phyloP scores from a whole-genome alignment of 1,139 yeast genomes.

The Taphrina populina region DNA sequence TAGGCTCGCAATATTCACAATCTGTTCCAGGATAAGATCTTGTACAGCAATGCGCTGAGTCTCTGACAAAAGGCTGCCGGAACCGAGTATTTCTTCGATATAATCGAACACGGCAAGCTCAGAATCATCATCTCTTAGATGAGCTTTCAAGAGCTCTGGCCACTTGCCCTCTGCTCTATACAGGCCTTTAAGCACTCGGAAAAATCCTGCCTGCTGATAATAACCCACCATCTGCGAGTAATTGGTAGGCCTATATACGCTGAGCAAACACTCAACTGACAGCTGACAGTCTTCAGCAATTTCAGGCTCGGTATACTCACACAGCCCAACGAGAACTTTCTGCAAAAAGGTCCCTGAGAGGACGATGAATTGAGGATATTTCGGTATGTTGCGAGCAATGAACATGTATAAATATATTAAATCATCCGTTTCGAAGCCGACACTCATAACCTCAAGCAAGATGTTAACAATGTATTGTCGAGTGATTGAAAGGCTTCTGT shows the following conservation, averaged over 20 bases:
- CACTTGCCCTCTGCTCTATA: constrained; percentile 57
- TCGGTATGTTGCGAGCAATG: constrained; percentile 72
- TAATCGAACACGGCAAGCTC: constrained; percentile 41
- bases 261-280: constrained; percentile 66
- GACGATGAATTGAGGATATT: constrained; percentile 73
- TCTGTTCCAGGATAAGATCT: constrained; percentile 35
- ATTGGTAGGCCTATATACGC: constrained; percentile 60
- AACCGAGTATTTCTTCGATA: constrained; percentile 42
- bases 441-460: constrained; percentile 53
- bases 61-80: constrained; percentile 27
- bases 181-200: constrained; percentile 58
- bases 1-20: constrained; percentile 36
- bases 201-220: constrained; percentile 56
- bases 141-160: constrained; percentile 53
- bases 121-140: constrained; percentile 43
- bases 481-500: constrained; percentile 49
- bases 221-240: constrained; percentile 52
- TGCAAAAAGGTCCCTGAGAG: constrained; percentile 60
- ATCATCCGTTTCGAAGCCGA: constrained; percentile 44
- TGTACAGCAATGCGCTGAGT: constrained; percentile 33
- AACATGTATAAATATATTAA: constrained; percentile 61
- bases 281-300: constrained; percentile 64
- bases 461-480: constrained; percentile 70
- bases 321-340: constrained; percentile 53
- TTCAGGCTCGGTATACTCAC: constrained; percentile 47